Conservation (phyloP, 495 filamentous ascomycete genomes). For the Penicillium chermesinum region DNA sequence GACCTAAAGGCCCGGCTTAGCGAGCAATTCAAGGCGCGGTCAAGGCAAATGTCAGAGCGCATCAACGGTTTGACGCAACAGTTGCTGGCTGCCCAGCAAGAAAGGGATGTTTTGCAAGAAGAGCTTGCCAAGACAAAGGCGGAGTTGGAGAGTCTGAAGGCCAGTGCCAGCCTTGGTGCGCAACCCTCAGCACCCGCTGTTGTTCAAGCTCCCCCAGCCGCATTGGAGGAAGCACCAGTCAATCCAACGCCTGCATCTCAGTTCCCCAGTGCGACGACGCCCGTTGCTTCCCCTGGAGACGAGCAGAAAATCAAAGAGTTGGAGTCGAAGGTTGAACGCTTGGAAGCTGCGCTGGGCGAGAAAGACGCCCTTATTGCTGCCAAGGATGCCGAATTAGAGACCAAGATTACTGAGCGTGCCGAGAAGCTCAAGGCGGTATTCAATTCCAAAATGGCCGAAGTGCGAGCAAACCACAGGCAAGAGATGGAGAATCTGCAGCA, state of each 20-base stretch:
- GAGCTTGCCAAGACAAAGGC: conserved; percentile 44
- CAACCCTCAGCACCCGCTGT: conserved; percentile 14
- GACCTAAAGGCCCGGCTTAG: conserved; percentile 49
- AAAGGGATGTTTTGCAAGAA: conserved; percentile 47
- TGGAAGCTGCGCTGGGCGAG: conserved; percentile 47
- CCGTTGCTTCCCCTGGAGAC: conserved; percentile 23
- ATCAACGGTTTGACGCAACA: conserved; percentile 48
- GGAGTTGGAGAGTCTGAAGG: conserved; percentile 37
- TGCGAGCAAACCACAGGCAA: conserved; percentile 48
- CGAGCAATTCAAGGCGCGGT: conserved; percentile 57
- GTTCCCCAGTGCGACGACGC: conserved; percentile 26
- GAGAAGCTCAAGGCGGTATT: conserved; percentile 69
- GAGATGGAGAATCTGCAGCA: conserved; percentile 60
- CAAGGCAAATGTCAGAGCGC: conserved; percentile 45
- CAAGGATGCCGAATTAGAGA: conserved; percentile 43
- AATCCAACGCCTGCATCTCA: conserved; percentile 40
- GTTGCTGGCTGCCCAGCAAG: conserved; percentile 38
- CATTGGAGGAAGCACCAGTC: conserved; percentile 19
- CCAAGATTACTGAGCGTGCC: conserved; percentile 59
- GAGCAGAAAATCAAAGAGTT: conserved; percentile 32
- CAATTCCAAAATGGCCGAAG: conserved; percentile 64
- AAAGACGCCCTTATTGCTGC: conserved; percentile 36
- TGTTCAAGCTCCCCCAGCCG: neutral
- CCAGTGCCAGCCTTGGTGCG: conserved; percentile 27
- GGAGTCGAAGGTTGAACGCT: conserved; percentile 42